A percentile compares a stretch with the other conserved stretches of the same genome.
These are phyloP conservation scores for Lodderomyces theae DNA, from an alignment of 1,139 yeast genomes.

Conservation along the genomic window DNA sequence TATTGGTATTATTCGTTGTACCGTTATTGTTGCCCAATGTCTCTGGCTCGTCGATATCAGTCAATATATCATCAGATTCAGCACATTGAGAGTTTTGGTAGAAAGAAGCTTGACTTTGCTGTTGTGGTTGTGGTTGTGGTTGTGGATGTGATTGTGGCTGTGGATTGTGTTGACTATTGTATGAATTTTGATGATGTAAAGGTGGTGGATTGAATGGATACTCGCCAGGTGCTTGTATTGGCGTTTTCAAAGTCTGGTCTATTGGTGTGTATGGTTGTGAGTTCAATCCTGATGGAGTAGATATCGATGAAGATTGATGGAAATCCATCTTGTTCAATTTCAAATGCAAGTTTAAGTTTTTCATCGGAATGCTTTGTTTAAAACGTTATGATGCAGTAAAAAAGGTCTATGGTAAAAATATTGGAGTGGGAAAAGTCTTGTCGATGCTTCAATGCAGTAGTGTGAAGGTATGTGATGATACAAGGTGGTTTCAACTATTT, in stretches of 20 bases:
- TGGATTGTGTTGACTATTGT: conserved; percentile 5
- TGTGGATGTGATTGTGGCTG: conserved; percentile 8
- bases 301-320: conserved; percentile 15
- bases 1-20: neutral
- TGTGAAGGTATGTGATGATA: too few species aligned
- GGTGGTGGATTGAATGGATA: conserved; percentile 7
- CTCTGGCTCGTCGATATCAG: conserved; percentile 38
- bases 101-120: conserved; percentile 11
- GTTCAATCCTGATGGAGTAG: conserved; percentile 29
- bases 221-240: conserved; percentile 29
- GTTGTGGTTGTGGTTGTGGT: conserved; percentile 9
- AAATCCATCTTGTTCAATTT: conserved; percentile 24
- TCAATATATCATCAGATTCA: conserved; percentile 45
- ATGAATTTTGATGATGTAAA: conserved; percentile 5
- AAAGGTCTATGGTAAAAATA: neutral
- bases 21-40: conserved; percentile 28
- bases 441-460: too few species aligned
- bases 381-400: neutral
- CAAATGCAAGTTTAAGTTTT: conserved; percentile 23
- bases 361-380: too few species aligned
- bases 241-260: conserved; percentile 45
- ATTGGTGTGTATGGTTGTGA: conserved; percentile 45
- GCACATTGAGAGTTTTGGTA: conserved; percentile 33
- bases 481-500: too few species aligned
- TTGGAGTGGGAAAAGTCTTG: too few species aligned